A percentile compares a stretch with the other conserved stretches of the same genome.
phyloP scores from a whole-genome alignment of 768 basidiomycete species.

The Suillus tomentosus region DNA sequence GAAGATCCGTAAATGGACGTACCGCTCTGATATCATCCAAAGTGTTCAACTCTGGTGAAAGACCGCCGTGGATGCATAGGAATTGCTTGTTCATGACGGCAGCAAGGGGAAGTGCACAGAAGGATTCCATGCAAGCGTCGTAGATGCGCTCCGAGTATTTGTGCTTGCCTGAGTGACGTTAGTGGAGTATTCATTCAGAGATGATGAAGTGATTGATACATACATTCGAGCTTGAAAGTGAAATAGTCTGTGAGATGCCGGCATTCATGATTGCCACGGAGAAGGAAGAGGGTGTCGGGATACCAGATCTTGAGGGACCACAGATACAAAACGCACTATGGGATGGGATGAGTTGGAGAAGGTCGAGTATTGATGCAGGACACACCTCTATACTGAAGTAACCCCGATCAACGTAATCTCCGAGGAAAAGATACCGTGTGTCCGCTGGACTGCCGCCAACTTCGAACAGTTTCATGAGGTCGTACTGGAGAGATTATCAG shows the following conservation, averaged over 20 bases:
- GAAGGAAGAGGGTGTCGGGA: constrained; percentile 92
- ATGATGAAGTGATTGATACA: constrained; percentile 31
- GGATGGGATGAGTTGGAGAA: constrained; percentile 12
- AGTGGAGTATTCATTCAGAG: constrained; percentile 15
- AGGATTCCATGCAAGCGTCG: constrained; percentile 97
- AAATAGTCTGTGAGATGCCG: constrained; percentile 98
- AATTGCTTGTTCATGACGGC: constrained; percentile 99
- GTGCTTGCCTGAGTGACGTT: constrained; percentile 75
- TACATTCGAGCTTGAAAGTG: constrained; percentile 98
- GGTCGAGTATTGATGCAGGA: not conserved
- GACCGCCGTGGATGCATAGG: constrained; percentile 95
- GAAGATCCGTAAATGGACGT: constrained; percentile 29
- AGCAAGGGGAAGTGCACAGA: constrained; percentile 92
- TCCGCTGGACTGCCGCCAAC: constrained; percentile 94
- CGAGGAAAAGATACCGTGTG: constrained; percentile 89
- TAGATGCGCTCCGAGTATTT: constrained; percentile 98
- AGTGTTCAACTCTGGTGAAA: constrained; percentile 93
- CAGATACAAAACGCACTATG: constrained; percentile 92
- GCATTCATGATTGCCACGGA: constrained; percentile 99
- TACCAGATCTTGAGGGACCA: constrained; percentile 99
- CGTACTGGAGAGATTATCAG: constrained; percentile 56
- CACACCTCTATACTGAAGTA: constrained; percentile 91
- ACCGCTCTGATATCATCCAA: constrained; percentile 92
- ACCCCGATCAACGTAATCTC: constrained; percentile 92
- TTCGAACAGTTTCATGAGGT: constrained; percentile 94